Percentiles rank a stretch among this genome's conserved stretches.
phyloP scores from a whole-genome alignment of 495 filamentous ascomycete species.

The Aspergillus nidulans region DNA sequence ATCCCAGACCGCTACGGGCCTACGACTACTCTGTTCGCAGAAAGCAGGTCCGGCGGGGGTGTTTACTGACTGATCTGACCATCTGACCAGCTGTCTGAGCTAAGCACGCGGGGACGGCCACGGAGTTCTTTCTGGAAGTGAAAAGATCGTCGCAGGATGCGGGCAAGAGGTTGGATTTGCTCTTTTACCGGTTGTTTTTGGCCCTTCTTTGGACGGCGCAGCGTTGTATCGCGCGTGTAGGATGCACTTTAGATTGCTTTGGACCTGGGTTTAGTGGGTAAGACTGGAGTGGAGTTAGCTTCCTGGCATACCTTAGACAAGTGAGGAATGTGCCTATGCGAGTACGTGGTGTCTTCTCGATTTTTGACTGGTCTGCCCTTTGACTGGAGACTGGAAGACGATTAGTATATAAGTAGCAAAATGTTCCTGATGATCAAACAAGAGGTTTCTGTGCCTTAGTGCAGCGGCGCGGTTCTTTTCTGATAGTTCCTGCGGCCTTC shows the following conservation, averaged over 20 bases:
- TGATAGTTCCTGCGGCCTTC: background rate
- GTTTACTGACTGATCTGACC: background rate
- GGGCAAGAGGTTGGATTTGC: background rate
- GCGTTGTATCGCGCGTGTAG: background rate
- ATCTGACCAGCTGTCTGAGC: background rate
- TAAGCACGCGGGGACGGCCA: background rate
- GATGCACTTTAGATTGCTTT: background rate
- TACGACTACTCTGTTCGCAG: too few species aligned
- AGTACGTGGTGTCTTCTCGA: background rate
- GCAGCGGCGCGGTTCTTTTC: background rate
- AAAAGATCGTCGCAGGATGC: background rate
- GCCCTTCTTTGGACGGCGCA: background rate
- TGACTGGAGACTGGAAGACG: background rate
- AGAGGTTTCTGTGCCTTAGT: background rate
- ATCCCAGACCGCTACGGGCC: background rate
- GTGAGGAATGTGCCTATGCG: background rate
- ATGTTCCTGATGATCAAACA: constrained; percentile 1
- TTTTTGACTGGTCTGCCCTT: background rate
- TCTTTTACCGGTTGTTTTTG: background rate
- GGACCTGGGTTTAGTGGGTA: too few species aligned
- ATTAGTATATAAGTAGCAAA: background rate
- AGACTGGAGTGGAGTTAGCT: background rate
- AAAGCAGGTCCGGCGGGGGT: background rate
- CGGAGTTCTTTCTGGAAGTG: background rate
- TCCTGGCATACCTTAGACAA: background rate